A percentile compares a stretch with the other conserved stretches of the same genome.
phyloP scores from a whole-genome alignment of 768 basidiomycete genomes.

The Termitomyces sp. region DNA sequence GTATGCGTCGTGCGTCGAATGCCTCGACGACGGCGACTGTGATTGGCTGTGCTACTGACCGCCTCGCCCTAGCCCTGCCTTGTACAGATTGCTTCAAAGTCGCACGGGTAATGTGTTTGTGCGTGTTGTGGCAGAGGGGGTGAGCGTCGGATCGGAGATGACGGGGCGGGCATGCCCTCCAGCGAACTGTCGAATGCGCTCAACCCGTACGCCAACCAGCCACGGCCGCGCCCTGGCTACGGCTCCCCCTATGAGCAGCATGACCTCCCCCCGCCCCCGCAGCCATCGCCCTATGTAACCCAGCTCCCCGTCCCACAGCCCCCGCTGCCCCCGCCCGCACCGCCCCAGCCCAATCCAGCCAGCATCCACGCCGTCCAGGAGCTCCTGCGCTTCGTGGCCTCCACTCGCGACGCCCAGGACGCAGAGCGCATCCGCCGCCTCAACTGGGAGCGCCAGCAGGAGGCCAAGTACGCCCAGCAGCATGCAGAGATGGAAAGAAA shows the following conservation, averaged over 20 bases:
- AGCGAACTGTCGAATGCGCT: slow-evolving; percentile 79
- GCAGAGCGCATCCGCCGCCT: slow-evolving; percentile 52
- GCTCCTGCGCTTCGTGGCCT: slow-evolving; percentile 51
- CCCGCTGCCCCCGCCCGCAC: slow-evolving; percentile 23
- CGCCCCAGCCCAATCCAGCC: slow-evolving; percentile 27
- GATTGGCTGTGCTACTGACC: no score
- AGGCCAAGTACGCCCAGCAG: slow-evolving; percentile 47
- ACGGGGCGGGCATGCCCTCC: slow-evolving; percentile 39
- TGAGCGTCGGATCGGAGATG: neutral
- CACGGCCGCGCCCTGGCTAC: slow-evolving; percentile 23
- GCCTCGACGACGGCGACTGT: no score
- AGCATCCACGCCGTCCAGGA: slow-evolving; percentile 50
- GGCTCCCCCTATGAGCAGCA: no score
- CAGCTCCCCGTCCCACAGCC: slow-evolving; percentile 45
- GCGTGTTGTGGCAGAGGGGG: slow-evolving; percentile 20
- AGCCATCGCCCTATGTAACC: no score
- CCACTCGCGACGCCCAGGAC: slow-evolving; percentile 56
- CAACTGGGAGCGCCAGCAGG: slow-evolving; percentile 70
- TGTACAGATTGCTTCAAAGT: no score
- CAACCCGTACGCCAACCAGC: slow-evolving; percentile 57
- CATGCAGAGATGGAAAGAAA: slow-evolving; percentile 58
- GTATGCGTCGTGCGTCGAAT: no score
- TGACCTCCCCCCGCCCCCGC: no score
- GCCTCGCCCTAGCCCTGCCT: no score
- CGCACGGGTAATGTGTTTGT: no score